Percentiles rank a stretch among this genome's conserved stretches.
Evolutionary conservation across 2,329 filamentous ascomycete species (phyloP).

Genomic region (Stagonosporopsis rhizophila): DNA sequence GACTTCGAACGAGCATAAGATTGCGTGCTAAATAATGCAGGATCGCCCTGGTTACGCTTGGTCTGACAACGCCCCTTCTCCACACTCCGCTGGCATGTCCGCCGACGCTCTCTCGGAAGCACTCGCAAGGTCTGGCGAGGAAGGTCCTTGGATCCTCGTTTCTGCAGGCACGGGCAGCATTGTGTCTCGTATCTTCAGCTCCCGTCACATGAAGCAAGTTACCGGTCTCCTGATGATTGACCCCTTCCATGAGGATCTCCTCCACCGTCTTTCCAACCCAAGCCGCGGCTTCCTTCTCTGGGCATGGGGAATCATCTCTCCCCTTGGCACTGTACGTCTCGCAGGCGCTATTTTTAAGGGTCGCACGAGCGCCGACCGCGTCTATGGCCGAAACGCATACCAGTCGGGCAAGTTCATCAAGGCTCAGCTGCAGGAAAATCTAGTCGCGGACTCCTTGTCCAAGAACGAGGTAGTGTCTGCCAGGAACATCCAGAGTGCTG

Average conservation of each 20-base stretch:
- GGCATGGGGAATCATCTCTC: constrained; percentile 84
- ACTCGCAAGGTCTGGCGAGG: constrained; percentile 78
- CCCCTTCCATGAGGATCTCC: constrained; percentile 84
- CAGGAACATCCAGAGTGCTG: constrained; percentile 76
- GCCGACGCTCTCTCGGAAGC: constrained; percentile 88
- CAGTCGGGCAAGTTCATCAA: constrained; percentile 86
- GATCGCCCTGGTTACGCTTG: constrained; percentile 90
- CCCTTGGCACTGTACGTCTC: constrained; percentile 82
- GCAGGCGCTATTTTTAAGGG: constrained; percentile 82
- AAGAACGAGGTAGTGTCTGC: constrained; percentile 82
- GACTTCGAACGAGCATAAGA: not conserved
- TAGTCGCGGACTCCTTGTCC: constrained; percentile 84
- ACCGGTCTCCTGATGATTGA: constrained; percentile 85
- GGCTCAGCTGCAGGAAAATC: constrained; percentile 88
- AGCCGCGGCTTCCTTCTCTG: constrained; percentile 83
- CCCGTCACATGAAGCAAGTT: constrained; percentile 77
- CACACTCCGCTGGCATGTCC: constrained; percentile 91
- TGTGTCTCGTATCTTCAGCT: constrained; percentile 89
- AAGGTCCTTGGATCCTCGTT: constrained; percentile 86
- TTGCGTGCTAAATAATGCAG: not conserved
- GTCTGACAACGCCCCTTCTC: constrained; percentile 91
- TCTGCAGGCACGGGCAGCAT: constrained; percentile 87
- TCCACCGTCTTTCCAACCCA: constrained; percentile 71
- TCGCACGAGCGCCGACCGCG: constrained; percentile 79
- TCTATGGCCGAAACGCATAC: constrained; percentile 80